phyloP scores from a whole-genome alignment of 352 stramenopile species.

The Globisporangium megalacanthum region DNA sequence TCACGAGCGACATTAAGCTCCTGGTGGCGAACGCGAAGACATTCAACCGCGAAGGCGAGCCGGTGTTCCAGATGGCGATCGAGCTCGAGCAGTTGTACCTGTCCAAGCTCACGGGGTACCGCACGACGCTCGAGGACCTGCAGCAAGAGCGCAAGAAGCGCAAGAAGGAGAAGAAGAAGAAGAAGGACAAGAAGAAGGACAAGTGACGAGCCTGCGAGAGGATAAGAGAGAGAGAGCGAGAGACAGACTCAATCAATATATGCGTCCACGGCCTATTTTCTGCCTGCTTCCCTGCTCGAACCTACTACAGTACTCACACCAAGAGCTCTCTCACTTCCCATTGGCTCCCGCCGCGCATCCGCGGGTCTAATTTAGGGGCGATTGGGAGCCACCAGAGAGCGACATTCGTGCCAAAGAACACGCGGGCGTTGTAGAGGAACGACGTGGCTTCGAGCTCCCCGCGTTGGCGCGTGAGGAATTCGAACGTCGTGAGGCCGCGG shows the following conservation, averaged over 20 bases:
- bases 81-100: conserved; percentile 76
- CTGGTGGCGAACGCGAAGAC: conserved; percentile 81
- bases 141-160: conserved; percentile 80
- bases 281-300: no score
- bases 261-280: neutral
- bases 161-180: conserved; percentile 89
- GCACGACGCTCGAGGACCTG: conserved; percentile 68
- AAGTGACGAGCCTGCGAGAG: conserved; percentile 30
- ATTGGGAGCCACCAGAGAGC: conserved; percentile 58
- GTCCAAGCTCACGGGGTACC: conserved; percentile 59
- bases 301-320: conserved; percentile 12
- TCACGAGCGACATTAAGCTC: conserved; percentile 71
- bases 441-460: conserved; percentile 44
- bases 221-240: neutral
- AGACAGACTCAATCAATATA: neutral
- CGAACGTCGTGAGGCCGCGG: conserved; percentile 66
- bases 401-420: conserved; percentile 62
- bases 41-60: conserved; percentile 77
- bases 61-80: conserved; percentile 79
- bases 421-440: conserved; percentile 41
- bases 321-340: conserved; percentile 40
- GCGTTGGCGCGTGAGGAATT: conserved; percentile 48
- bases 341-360: conserved; percentile 15
- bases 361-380: conserved; percentile 27
- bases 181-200: conserved; percentile 88